Evolutionary conservation across 768 basidiomycete genomes (phyloP).

Genomic region (Clathrus columnatus): DNA sequence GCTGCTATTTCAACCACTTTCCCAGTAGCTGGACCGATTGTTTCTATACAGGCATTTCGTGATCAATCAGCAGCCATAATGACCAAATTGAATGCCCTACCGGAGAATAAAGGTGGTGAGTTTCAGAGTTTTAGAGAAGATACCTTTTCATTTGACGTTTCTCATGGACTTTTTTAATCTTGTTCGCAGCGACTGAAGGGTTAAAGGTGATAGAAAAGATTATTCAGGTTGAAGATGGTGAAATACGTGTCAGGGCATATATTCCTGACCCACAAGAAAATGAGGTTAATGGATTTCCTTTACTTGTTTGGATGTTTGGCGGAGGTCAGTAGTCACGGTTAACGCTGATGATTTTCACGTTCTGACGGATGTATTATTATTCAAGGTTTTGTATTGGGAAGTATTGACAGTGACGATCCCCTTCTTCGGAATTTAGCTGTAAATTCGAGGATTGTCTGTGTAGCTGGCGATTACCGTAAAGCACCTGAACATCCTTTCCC

Average conservation of each 20-base stretch:
- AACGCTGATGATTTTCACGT: too few relatives aligned
- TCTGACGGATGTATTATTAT: neutral
- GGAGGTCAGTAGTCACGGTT: neutral
- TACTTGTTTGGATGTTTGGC: neutral
- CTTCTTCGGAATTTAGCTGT: conserved; percentile 11
- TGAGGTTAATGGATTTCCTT: neutral
- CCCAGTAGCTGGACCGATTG: neutral
- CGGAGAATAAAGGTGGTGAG: too few relatives aligned
- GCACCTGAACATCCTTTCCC: conserved; percentile 16
- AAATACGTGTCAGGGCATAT: neutral
- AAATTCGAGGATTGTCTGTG: conserved; percentile 9
- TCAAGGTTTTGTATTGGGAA: neutral
- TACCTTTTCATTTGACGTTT: neutral
- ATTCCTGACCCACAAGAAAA: neutral
- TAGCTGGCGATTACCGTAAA: conserved; percentile 13
- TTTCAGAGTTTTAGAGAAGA: neutral
- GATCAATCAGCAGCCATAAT: neutral
- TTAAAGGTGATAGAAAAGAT: neutral
- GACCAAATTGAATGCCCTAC: too few relatives aligned
- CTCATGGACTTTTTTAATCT: neutral
- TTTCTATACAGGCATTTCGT: neutral
- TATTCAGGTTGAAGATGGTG: neutral
- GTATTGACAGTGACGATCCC: conserved; percentile 14
- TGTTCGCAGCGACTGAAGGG: neutral
- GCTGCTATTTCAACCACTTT: neutral